These are phyloP conservation scores for Arthrobotrys entomopaga DNA, from an alignment of 2,329 filamentous ascomycete genomes.

Conservation along the genomic window DNA sequence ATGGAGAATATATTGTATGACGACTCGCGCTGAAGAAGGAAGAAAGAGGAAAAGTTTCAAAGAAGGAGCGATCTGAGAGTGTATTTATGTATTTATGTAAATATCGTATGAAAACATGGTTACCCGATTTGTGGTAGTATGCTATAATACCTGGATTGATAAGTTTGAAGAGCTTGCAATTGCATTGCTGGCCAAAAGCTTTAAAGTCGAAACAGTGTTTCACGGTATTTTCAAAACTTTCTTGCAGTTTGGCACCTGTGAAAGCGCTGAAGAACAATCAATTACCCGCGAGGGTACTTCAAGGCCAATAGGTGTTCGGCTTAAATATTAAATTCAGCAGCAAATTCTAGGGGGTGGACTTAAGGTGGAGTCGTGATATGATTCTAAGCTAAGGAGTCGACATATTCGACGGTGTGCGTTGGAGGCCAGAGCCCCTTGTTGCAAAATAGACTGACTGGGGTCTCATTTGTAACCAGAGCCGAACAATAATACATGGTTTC, in stretches of 20 bases:
- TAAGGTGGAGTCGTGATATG: neutral
- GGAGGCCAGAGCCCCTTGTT: slow-evolving; percentile 42
- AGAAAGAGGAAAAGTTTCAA: slow-evolving; percentile 6
- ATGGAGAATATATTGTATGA: slow-evolving; percentile 25
- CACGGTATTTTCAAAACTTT: slow-evolving; percentile 38
- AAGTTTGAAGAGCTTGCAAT: neutral
- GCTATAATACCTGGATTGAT: neutral
- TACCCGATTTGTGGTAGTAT: neutral
- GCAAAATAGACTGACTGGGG: slow-evolving; percentile 36
- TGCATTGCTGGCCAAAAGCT: too few species aligned
- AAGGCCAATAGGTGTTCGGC: too few species aligned
- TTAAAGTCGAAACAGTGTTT: slow-evolving; percentile 31
- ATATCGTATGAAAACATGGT: neutral
- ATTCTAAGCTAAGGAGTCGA: slow-evolving; percentile 28
- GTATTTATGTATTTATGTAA: slow-evolving; percentile 52
- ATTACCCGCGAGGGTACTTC: too few species aligned
- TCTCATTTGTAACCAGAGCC: too few species aligned
- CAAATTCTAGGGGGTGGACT: neutral
- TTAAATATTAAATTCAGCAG: neutral
- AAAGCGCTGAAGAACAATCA: slow-evolving; percentile 1
- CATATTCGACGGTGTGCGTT: slow-evolving; percentile 40
- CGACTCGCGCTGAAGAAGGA: slow-evolving; percentile 44
- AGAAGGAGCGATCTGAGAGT: neutral
- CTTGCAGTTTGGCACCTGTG: slow-evolving; percentile 18
- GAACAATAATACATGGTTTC: too few species aligned